Evolutionary conservation across 306 rosid species (phyloP).

Genomic region (Alnus rubra): DNA sequence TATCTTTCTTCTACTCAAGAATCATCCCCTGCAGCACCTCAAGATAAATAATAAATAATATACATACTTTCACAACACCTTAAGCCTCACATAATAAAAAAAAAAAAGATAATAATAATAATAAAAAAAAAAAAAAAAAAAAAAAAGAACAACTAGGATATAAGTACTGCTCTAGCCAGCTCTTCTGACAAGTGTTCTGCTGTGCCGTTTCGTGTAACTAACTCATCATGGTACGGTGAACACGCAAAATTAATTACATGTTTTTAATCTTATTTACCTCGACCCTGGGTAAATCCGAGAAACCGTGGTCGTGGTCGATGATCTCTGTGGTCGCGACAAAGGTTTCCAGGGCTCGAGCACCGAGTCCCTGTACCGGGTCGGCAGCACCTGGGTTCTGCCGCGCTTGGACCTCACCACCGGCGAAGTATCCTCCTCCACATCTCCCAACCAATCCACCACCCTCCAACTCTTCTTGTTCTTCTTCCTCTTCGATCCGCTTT

Average conservation of each 20-base stretch:
- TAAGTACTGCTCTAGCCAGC: too few relatives aligned
- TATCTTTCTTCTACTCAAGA: too few relatives aligned
- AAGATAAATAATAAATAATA: too few relatives aligned
- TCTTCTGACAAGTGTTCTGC: neutral
- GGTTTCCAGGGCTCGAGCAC: conserved; percentile 53
- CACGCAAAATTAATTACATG: neutral
- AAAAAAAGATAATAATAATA: too few relatives aligned
- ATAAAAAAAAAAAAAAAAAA: too few relatives aligned
- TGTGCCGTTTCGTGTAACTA: neutral
- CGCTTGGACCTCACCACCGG: conserved; percentile 55
- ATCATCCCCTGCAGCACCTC: too few relatives aligned
- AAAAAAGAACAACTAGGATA: too few relatives aligned
- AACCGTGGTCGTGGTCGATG: conserved; percentile 22
- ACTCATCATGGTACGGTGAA: neutral
- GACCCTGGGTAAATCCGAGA: neutral
- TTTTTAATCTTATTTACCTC: conserved; percentile 7
- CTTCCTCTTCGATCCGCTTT: conserved; percentile 14
- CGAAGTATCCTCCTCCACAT: conserved; percentile 33
- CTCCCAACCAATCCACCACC: conserved; percentile 33
- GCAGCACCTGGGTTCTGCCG: conserved; percentile 48
- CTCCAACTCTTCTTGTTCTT: conserved; percentile 25
- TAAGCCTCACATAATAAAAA: too few relatives aligned
- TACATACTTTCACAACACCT: too few relatives aligned
- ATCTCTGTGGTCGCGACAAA: conserved; percentile 11
- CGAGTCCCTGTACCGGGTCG: conserved; percentile 49